Evolutionary conservation across 345 rosid genomes (phyloP), one percentile per base, ranked within the genome.

Genomic region (Gynandropsis gynandra): DNA sequence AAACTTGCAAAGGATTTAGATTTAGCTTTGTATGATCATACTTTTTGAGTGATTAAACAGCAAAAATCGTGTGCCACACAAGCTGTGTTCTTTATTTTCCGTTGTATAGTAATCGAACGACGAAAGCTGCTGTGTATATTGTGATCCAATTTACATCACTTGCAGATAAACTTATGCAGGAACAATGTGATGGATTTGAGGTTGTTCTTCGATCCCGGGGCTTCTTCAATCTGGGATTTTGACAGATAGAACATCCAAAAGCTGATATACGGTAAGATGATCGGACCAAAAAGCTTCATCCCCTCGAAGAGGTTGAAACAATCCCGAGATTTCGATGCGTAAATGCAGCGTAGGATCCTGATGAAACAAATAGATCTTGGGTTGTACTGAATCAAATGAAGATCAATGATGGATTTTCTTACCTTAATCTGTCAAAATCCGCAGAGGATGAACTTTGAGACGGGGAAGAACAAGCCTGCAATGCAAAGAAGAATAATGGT

Each of bases 371-470:
- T 10, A 52, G 20, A 32, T 39, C 47, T 59, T 24, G 52, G 19
- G n/a, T n/a, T n/a, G n/a, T n/a, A n/a, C 41, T 44, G 37, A 24
- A 50, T 7, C 24, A 5, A 12, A 16, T 14, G 4, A 0, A 1
- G 16, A 37, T 5, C 7, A 11, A 53, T 42, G 36, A 47, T 27
- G 4, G 0, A 44, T 54, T 39, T 8, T 10, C 52, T 37, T 64
- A 69, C 70, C 66, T 6, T 37, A 35, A 20, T 47, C 36, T 40
- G 45, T 72, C 64, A 74, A 54, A 74, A 40, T 17, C 81, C 68
- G 37, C 99, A 88, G 19, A 88, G 85, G 45, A 88, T 64, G 68
- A 83, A 63, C 68, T 76, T 83, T 42, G 85, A 76, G 61, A 69
- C 73, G 2, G 92, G 87, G 47, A 79, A 73, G 55, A 70, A 59